phyloP scores from a whole-genome alignment of 2,329 filamentous ascomycete genomes.

The Mycogone perniciosa region DNA sequence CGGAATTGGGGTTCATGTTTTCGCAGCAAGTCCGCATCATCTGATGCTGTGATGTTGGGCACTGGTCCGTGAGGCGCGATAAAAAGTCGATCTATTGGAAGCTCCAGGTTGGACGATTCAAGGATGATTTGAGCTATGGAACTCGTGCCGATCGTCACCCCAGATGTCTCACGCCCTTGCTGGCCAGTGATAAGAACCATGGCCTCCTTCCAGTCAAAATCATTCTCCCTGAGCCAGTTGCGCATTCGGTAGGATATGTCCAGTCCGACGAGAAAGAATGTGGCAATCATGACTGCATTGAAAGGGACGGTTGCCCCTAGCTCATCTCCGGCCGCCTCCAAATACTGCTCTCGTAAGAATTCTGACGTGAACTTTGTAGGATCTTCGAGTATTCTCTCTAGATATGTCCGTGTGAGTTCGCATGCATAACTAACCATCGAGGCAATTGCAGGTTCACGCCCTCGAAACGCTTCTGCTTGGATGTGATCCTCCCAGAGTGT shows the following conservation, averaged over 20 bases:
- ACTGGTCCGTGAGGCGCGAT: slow-evolving; percentile 4
- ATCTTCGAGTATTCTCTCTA: background rate
- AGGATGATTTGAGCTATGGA: slow-evolving; percentile 3
- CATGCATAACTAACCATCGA: background rate
- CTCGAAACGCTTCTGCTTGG: background rate
- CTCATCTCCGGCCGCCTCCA: slow-evolving; percentile 1
- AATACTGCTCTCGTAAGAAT: slow-evolving; percentile 4
- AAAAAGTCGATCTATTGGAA: slow-evolving; percentile 1
- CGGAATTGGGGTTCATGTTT: background rate
- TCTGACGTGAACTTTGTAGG: background rate
- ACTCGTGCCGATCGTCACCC: slow-evolving; percentile 1
- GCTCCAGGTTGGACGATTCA: background rate
- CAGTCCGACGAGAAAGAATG: slow-evolving; percentile 5
- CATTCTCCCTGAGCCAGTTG: background rate
- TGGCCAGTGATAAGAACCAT: slow-evolving; percentile 5
- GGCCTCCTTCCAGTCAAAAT: slow-evolving; percentile 1
- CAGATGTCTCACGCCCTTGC: slow-evolving; percentile 1
- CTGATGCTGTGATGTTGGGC: background rate
- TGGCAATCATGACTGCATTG: slow-evolving; percentile 8
- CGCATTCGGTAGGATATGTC: background rate
- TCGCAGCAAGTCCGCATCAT: background rate
- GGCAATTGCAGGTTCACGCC: background rate
- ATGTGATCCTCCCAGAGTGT: background rate
- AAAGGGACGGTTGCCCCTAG: slow-evolving; percentile 1
- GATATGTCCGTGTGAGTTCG: background rate